These are phyloP conservation scores for Colletotrichum sp. DNA, from an alignment of 2,329 filamentous ascomycete species.

Conservation along the genomic window DNA sequence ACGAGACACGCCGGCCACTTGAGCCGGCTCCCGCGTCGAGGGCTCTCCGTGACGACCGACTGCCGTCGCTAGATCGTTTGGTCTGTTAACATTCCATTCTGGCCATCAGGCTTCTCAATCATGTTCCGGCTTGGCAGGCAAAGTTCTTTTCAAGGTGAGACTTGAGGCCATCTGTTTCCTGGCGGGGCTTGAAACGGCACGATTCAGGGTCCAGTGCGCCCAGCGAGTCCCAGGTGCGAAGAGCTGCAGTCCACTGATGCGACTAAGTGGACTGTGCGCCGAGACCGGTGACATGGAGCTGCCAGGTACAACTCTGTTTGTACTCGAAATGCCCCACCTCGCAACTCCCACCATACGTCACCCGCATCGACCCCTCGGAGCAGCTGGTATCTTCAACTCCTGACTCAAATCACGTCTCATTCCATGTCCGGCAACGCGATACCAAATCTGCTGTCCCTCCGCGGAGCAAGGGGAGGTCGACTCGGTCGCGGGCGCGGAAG, in stretches of 20 bases:
- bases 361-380: not conserved
- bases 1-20: not conserved
- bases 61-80: not conserved
- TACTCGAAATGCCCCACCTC: not conserved
- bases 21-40: not conserved
- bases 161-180: not conserved
- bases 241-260: not conserved
- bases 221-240: not conserved
- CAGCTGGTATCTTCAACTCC: not conserved
- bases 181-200: not conserved
- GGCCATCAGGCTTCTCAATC: not conserved
- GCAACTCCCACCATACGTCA: conserved; percentile 4
- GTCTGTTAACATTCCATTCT: not conserved
- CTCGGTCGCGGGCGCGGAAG: conserved; percentile 36
- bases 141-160: not conserved
- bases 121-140: not conserved
- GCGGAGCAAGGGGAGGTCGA: conserved; percentile 48
- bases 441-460: conserved; percentile 73
- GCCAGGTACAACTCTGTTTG: not conserved
- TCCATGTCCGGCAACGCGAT: conserved; percentile 75
- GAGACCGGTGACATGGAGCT: not conserved
- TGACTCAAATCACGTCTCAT: not conserved
- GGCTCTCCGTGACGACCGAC: not conserved
- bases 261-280: not conserved
- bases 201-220: not conserved